phyloP scores from a whole-genome alignment of 768 basidiomycete species.

The Hebeloma cylindrosporum region DNA sequence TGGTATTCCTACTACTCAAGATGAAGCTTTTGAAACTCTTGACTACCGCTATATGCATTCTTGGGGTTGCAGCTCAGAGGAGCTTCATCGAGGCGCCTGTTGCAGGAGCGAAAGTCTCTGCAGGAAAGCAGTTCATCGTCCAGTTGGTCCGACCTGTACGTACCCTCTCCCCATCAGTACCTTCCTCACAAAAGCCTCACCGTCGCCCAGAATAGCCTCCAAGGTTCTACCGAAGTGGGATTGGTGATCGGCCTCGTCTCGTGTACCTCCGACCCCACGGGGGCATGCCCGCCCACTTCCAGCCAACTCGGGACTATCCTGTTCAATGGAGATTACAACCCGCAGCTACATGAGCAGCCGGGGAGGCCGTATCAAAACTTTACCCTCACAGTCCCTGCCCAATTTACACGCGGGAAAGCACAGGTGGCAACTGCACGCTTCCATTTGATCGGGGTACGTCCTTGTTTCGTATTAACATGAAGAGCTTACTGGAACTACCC shows the following conservation, averaged over 20 bases:
- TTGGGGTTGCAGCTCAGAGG: slow-evolving; percentile 37
- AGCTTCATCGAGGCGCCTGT: slow-evolving; percentile 35
- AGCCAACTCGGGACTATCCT: slow-evolving; percentile 37
- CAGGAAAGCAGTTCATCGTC: slow-evolving; percentile 34
- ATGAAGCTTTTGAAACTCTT: slow-evolving; percentile 18
- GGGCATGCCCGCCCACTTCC: slow-evolving; percentile 20
- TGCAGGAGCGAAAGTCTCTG: slow-evolving; percentile 21
- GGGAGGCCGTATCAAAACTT: slow-evolving; percentile 46
- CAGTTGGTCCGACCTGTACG: slow-evolving; percentile 41
- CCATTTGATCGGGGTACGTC: slow-evolving; percentile 33
- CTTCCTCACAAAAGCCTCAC: neutral
- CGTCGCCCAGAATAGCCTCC: slow-evolving; percentile 31
- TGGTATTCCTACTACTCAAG: slow-evolving; percentile 1
- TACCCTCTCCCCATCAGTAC: neutral
- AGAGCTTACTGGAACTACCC: neutral
- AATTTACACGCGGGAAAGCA: slow-evolving; percentile 22
- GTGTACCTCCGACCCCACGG: slow-evolving; percentile 27
- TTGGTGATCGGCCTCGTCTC: slow-evolving; percentile 42
- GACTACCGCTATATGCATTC: slow-evolving; percentile 20
- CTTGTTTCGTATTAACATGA: neutral
- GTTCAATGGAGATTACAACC: slow-evolving; percentile 40
- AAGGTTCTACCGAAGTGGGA: slow-evolving; percentile 44
- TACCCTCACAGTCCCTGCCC: slow-evolving; percentile 33
- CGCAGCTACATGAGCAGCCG: slow-evolving; percentile 30
- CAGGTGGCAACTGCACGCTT: slow-evolving; percentile 30